Conservation (phyloP, 169 alveolate species). For the Cryptosporidium ryanae region DNA sequence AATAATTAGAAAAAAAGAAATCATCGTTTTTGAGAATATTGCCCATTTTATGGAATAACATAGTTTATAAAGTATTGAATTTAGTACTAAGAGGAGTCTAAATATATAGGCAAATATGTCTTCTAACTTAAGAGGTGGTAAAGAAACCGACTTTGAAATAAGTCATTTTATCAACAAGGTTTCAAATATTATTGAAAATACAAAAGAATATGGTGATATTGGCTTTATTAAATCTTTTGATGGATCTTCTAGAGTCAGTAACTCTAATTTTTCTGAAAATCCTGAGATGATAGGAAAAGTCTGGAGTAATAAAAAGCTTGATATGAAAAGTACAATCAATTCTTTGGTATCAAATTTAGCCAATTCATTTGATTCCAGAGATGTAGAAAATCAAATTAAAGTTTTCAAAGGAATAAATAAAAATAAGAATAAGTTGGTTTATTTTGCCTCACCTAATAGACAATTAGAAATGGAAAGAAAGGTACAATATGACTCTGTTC, state of each 20-base stretch:
- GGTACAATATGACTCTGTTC: conserved; percentile 74
- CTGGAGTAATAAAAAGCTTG: conserved; percentile 36
- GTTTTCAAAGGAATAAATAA: conserved; percentile 9
- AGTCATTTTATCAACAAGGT: neutral
- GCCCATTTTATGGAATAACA: neutral
- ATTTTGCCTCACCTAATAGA: conserved; percentile 74
- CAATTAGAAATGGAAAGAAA: conserved; percentile 77
- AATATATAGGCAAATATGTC: neutral
- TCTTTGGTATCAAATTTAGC: conserved; percentile 40
- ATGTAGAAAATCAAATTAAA: conserved; percentile 14
- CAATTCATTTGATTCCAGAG: conserved; percentile 10
- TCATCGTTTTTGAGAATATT: too few relatives aligned
- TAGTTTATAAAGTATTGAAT: neutral
- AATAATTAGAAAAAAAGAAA: too few relatives aligned
- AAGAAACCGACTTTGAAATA: neutral
- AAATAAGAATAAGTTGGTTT: conserved; percentile 9
- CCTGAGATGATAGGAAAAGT: conserved; percentile 38
- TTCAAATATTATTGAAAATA: conserved; percentile 6
- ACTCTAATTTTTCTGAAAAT: conserved; percentile 22
- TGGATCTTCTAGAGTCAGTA: neutral
- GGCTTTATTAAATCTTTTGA: too few relatives aligned
- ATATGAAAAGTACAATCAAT: conserved; percentile 32
- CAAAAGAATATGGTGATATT: neutral
- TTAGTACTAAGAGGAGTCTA: neutral
- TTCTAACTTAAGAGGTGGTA: neutral